Evolutionary conservation across 2,329 filamentous ascomycete genomes (phyloP).

Genomic region (Penicillium hordei): DNA sequence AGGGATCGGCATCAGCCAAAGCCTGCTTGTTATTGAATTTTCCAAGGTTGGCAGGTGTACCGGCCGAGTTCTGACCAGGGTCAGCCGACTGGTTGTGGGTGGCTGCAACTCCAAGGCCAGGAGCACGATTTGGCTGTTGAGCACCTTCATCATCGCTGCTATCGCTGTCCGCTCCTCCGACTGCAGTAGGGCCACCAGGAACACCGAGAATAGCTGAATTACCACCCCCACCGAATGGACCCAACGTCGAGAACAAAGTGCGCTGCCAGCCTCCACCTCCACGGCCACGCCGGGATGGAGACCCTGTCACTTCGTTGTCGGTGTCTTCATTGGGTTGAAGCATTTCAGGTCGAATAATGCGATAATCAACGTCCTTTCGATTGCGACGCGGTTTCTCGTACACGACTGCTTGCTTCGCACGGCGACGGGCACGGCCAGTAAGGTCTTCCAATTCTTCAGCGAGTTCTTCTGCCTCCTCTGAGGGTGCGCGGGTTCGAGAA

Average conservation of each 20-base stretch:
- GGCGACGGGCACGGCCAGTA: slow-evolving; percentile 46
- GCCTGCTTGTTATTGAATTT: slow-evolving; percentile 92
- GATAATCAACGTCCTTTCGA: slow-evolving; percentile 76
- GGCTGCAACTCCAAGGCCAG: slow-evolving; percentile 53
- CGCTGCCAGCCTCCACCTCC: slow-evolving; percentile 67
- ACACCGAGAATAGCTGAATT: slow-evolving; percentile 70
- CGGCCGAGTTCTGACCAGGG: slow-evolving; percentile 54
- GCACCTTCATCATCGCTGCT: slow-evolving; percentile 91
- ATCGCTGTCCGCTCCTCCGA: slow-evolving; percentile 83
- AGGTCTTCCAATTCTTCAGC: slow-evolving; percentile 59
- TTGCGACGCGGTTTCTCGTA: slow-evolving; percentile 53
- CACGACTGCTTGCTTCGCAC: slow-evolving; percentile 36
- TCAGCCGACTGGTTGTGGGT: slow-evolving; percentile 57
- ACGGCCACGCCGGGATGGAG: slow-evolving; percentile 67
- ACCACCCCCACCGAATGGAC: slow-evolving; percentile 84
- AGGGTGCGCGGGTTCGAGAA: slow-evolving; percentile 46
- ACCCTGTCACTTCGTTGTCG: slow-evolving; percentile 63
- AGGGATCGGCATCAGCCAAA: slow-evolving; percentile 87
- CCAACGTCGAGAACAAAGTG: slow-evolving; percentile 82
- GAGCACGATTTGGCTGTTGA: slow-evolving; percentile 57
- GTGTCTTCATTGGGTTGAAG: slow-evolving; percentile 72
- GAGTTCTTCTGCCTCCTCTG: slow-evolving; percentile 56
- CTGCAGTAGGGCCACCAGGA: slow-evolving; percentile 66
- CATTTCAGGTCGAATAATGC: slow-evolving; percentile 74
- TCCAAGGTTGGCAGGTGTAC: slow-evolving; percentile 77